Evolutionary conservation across 2,329 filamentous ascomycete genomes (phyloP).

Genomic region (Phaeosphaeria sp.): DNA sequence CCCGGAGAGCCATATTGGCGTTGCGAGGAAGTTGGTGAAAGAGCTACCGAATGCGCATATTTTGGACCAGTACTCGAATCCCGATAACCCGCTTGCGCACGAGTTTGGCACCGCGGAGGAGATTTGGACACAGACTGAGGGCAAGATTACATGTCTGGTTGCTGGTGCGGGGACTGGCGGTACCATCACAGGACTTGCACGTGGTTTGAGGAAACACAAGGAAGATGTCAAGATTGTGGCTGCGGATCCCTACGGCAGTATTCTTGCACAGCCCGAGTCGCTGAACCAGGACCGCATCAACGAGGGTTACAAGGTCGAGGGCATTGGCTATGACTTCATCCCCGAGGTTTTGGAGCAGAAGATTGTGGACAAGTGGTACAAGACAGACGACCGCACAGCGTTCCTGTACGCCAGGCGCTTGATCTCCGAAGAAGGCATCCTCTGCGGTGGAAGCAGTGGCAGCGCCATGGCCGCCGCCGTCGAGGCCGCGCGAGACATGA

Average conservation of each 20-base stretch:
- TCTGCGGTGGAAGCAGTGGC: constrained; percentile 92
- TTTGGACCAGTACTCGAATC: constrained; percentile 92
- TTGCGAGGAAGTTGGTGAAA: constrained; percentile 86
- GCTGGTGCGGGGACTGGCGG: constrained; percentile 95
- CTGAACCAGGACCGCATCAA: constrained; percentile 84
- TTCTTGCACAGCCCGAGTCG: constrained; percentile 79
- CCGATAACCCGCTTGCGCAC: constrained; percentile 90
- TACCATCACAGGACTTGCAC: constrained; percentile 88
- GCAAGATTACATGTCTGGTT: constrained; percentile 81
- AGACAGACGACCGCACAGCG: constrained; percentile 91
- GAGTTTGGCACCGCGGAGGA: constrained; percentile 95
- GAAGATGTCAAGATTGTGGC: constrained; percentile 84
- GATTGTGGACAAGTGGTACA: constrained; percentile 93
- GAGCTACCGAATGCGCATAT: constrained; percentile 98
- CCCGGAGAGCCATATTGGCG: constrained; percentile 96
- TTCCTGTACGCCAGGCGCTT: constrained; percentile 89
- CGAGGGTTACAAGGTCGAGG: constrained; percentile 94
- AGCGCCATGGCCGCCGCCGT: constrained; percentile 86
- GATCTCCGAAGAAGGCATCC: constrained; percentile 91
- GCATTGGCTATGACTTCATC: constrained; percentile 98
- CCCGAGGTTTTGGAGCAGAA: constrained; percentile 87
- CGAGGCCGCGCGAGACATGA: constrained; percentile 75
- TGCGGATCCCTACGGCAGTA: constrained; percentile 90
- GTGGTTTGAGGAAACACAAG: constrained; percentile 87
- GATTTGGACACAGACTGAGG: constrained; percentile 89